Percentiles rank a stretch among this genome's conserved stretches.
Evolutionary conservation across 371 early-diverging fungal genomes (phyloP).

Genomic region (Blyttiomyces sp.): DNA sequence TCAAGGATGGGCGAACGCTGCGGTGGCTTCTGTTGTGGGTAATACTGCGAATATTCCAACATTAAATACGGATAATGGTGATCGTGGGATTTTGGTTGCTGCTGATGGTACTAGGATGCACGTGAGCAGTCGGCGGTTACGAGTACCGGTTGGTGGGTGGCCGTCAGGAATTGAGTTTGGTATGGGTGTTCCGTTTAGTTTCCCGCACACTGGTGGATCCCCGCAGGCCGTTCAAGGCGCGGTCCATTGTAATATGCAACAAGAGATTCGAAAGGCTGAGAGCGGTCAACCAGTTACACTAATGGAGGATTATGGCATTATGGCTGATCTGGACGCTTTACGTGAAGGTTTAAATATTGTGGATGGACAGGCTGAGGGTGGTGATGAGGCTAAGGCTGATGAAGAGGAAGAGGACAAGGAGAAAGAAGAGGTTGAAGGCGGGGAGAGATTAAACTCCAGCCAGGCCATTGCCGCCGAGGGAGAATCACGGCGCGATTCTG

Average conservation of each 20-base stretch:
- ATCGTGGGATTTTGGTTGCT: background rate
- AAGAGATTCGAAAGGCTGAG: slow-evolving; percentile 10
- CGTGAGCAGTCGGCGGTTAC: background rate
- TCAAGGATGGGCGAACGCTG: too few relatives aligned
- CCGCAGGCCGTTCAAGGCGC: too few relatives aligned
- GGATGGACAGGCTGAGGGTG: background rate
- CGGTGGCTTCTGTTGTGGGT: too few relatives aligned
- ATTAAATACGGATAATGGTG: too few relatives aligned
- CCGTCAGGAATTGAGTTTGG: slow-evolving; percentile 10
- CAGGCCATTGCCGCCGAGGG: background rate
- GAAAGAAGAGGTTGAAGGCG: background rate
- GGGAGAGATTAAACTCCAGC: too few relatives aligned
- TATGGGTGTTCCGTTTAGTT: too few relatives aligned
- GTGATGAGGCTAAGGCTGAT: background rate
- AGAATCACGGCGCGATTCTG: too few relatives aligned
- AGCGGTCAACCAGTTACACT: background rate
- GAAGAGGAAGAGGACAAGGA: background rate
- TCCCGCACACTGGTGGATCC: too few relatives aligned
- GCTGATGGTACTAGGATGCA: background rate
- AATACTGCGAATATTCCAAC: too few relatives aligned
- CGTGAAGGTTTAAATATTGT: background rate
- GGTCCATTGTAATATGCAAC: background rate
- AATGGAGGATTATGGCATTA: background rate
- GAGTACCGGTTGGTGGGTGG: slow-evolving; percentile 26
- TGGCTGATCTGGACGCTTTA: background rate